Base-by-base conservation (phyloP, 2,329 filamentous ascomycete genomes). In the Beauveria sp. region DNA sequence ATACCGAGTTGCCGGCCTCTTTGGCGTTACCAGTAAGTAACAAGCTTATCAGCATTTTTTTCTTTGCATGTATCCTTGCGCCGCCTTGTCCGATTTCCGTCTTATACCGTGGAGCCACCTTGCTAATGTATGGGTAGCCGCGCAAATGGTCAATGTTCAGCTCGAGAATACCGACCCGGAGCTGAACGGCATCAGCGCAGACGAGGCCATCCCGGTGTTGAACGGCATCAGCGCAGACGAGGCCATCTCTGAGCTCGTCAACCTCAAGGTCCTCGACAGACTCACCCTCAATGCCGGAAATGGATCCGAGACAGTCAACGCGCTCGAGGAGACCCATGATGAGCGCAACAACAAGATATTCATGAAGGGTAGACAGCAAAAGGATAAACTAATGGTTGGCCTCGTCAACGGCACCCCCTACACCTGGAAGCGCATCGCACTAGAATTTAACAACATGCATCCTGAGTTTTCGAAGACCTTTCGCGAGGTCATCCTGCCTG, bases 401-500 rank as follows among this genome's bases (percentile, higher is more conserved):
- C 61, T 75, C 51, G 63, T 74, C 68, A 75, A 75, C 61, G 68
- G 66, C n/a, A 74, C 71, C 6, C 73, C 73, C 3, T 74, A 72
- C 63, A 61, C 51, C 31, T 75, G 71, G 72, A 7, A 67, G 59
- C 48, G 65, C 50, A 0, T 66, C 65, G 60, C 1, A 61, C 65
- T 58, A 54, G 59, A 0, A 69, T 70, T 51, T 66, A 69, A 50
- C 52, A 69, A 42, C 1, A 10, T 4, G 14, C 48, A 5, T 38
- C 12, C 12, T 18, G 10, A 20, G 9, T 18, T 10, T 0, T 22
- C 12, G 18, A 6, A n/a, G 16, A 24, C 49, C 7, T 71, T 69
- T 67, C 69, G 71, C 2, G 20, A 64, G n/a, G 61, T 60, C 54
- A 69, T 74, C 28, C 10, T 64, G n/a, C 68, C 72, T 0, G 73